Base-by-base conservation (phyloP, 345 rosid species). In the Adansonia digitata region DNA sequence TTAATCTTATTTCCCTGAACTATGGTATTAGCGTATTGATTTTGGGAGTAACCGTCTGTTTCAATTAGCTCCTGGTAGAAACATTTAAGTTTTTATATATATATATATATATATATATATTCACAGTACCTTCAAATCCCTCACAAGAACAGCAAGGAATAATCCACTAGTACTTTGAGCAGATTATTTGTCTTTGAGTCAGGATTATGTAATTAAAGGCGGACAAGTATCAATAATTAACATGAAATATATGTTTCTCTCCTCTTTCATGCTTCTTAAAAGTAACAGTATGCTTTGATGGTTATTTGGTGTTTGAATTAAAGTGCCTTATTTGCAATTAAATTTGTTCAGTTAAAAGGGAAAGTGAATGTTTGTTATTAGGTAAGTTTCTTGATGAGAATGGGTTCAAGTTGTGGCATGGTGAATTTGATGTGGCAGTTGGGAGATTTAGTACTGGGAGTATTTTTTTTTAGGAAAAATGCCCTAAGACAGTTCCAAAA, bases 191-290 rank as follows among this genome's bases (percentile, higher is more conserved):
- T 31, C 61, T 39, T 70, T n/a, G 11, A 70, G n/a, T 34, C 29
- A 31, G 61, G 74, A 34, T 70, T 70, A 70, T 20, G 10, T 51
- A 24, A 52, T 68, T 61, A 46, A 68, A 68, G 72, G 40, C 40
- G 8, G 26, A 29, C 24, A 68, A 27, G 15, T 68, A 27, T 3
- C 40, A 5, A 3, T 48, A 29, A 5, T 17, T 48, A 29, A 27
- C 7, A 18, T 55, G 51, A 67, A 43, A 22, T 43, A 43, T 42
- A 26, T 24, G 6, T 66, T 42, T 66, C 34, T 43, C 2, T 66
- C 15, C 51, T 40, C 7, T 22, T 64, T 64, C 48, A n/a, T 66
- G 31, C 35, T 66, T 66, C 5, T 45, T 39, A 67, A 15, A 67
- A 45, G 35, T 67, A 45, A 55, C 55, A 45, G 15, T 39, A 63